Percentiles rank a stretch among this genome's conserved stretches.
Conservation (phyloP, 139 green algal genomes). For the Spirogloea muscicola region DNA sequence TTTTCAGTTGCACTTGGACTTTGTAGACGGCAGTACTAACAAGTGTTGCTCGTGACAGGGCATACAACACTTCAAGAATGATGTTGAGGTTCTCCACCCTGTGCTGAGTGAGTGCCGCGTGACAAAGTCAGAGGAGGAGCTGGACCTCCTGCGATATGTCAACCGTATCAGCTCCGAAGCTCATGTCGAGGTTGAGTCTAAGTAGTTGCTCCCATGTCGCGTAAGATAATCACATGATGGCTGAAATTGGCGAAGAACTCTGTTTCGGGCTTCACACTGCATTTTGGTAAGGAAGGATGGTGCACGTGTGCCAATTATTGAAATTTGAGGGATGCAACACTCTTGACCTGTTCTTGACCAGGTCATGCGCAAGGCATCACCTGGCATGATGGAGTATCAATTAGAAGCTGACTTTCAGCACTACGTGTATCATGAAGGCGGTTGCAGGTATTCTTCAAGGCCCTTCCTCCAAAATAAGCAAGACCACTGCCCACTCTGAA, state of each 20-base stretch:
- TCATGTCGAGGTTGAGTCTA: constrained; percentile 66
- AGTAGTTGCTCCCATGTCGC: too few species aligned
- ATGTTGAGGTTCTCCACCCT: constrained; percentile 50
- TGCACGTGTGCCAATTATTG: too few species aligned
- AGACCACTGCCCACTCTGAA: too few species aligned
- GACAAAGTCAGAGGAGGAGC: constrained; percentile 66
- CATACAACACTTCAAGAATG: constrained; percentile 52
- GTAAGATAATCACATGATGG: too few species aligned
- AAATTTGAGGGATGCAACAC: too few species aligned
- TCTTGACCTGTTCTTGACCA: neutral
- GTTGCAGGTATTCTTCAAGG: too few species aligned
- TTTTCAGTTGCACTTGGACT: too few species aligned
- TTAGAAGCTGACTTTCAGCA: constrained; percentile 70
- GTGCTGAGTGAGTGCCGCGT: constrained; percentile 59
- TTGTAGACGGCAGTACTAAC: too few species aligned
- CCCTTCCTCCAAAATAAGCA: too few species aligned
- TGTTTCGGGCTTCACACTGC: too few species aligned
- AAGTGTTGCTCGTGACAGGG: constrained; percentile 33
- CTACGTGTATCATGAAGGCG: constrained; percentile 59
- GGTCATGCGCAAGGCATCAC: constrained; percentile 58
- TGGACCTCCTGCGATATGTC: constrained; percentile 68
- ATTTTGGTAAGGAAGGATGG: too few species aligned
- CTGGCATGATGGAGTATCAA: constrained; percentile 72
- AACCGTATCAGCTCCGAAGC: constrained; percentile 59
- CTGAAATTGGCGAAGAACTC: too few species aligned